Conservation (phyloP, 2,329 filamentous ascomycete species). For the Zopfia rhizophila region DNA sequence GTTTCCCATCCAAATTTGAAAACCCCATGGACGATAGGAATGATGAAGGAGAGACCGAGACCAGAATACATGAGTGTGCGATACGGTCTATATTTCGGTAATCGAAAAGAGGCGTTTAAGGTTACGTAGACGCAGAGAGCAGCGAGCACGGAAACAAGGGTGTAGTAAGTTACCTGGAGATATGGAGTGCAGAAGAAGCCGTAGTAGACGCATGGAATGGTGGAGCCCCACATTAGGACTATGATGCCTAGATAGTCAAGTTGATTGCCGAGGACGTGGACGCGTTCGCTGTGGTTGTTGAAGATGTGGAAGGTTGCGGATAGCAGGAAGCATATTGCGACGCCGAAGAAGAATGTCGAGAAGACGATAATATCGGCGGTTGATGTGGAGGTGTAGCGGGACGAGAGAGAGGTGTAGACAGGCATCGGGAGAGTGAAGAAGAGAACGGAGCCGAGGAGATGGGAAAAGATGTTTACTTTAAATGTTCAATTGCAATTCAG, state of each 20-base stretch:
- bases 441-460: constrained; percentile 54
- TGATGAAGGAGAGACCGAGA: constrained; percentile 24
- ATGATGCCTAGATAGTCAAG: constrained; percentile 32
- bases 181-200: constrained; percentile 23
- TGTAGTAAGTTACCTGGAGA: constrained; percentile 23
- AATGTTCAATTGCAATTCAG: background rate
- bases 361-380: constrained; percentile 56
- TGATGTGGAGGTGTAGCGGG: constrained; percentile 50
- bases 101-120: constrained; percentile 24
- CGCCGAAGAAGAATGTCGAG: constrained; percentile 56
- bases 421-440: constrained; percentile 53
- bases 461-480: constrained; percentile 61
- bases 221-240: constrained; percentile 30
- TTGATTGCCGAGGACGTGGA: constrained; percentile 20
- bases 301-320: constrained; percentile 49
- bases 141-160: constrained; percentile 23
- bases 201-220: constrained; percentile 28
- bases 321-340: constrained; percentile 58
- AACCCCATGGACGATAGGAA: constrained; percentile 23
- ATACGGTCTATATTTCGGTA: constrained; percentile 20
- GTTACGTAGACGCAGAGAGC: constrained; percentile 20
- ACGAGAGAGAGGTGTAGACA: constrained; percentile 51
- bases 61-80: constrained; percentile 24
- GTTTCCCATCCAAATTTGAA: constrained; percentile 24
- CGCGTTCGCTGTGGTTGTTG: constrained; percentile 25